Base-by-base conservation (phyloP, 2,329 filamentous ascomycete species). In the Aspergillus caelatus region DNA sequence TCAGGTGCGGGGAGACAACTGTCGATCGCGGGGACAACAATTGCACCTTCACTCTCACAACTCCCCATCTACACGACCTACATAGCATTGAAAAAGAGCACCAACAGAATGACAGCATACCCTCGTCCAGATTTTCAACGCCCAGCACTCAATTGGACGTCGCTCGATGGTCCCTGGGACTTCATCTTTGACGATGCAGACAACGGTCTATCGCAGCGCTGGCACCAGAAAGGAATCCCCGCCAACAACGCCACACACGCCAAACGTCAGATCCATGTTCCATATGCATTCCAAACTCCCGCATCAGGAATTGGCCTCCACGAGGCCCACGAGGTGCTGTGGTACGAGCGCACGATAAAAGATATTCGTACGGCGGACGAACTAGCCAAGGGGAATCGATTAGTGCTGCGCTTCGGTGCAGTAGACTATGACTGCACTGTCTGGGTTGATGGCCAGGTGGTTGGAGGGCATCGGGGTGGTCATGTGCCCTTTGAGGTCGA, bases 161-260 rank as follows among this genome's bases (percentile, higher is more conserved):
- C 85, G 1, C 83, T 91, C 54, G 86, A 91, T 67, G 88, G 88
- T 0, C 77, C 81, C 7, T 91, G 89, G 88, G 80, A 83, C 62
- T 88, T 91, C 69, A 74, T 86, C 54, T 90, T 90, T 64, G 89
- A 91, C 72, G 88, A 91, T 70, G 78, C 83, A 57, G 87, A 91
- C 69, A 72, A 81, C 52, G 88, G 89, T 0, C 77, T 87, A 1
- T 62, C 70, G 4, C 72, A 82, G 30, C 70, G 75, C 48, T 91
- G 88, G 88, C 84, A 88, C 7, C 74, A 81, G 6, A 73, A 74
- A 1, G 82, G 84, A 16, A 75, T 89, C 2, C 86, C 85, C 1
- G 69, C 56, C 19, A 55, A 62, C 21, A 21, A 55, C n/a, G 46
- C 75, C 11, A 75, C 79, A 56, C 77, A 69, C 0, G 77, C 76